These are phyloP conservation scores for Mycena kentingensis DNA, from an alignment of 768 basidiomycete genomes.

Conservation along the genomic window DNA sequence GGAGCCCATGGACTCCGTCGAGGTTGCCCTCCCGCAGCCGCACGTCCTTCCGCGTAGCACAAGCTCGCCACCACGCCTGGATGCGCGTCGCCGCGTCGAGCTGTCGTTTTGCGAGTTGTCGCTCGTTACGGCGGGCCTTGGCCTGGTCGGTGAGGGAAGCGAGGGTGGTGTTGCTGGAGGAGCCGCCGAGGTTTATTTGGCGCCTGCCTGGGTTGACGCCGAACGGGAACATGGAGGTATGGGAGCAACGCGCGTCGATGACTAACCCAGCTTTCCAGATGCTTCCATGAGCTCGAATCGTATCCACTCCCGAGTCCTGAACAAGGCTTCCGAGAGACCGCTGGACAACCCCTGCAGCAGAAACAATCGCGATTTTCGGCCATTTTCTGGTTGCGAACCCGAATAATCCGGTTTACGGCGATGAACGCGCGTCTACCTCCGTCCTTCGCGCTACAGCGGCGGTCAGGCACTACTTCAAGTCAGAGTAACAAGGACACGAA, in stretches of 20 bases:
- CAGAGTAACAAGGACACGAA: no score
- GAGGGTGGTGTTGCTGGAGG: conserved; percentile 51
- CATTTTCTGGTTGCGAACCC: no score
- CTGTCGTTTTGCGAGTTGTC: conserved; percentile 54
- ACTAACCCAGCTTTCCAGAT: neutral
- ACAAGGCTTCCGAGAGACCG: no score
- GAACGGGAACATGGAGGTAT: conserved; percentile 39
- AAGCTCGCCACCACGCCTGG: conserved; percentile 73
- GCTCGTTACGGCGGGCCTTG: conserved; percentile 58
- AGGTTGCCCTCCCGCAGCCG: conserved; percentile 54
- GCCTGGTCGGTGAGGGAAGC: conserved; percentile 63
- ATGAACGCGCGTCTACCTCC: no score
- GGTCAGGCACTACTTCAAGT: no score
- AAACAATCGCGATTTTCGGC: no score
- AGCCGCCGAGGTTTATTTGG: conserved; percentile 78
- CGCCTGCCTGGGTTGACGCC: conserved; percentile 58
- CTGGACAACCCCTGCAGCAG: no score
- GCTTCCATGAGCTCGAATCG: no score
- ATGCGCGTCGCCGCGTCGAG: conserved; percentile 61
- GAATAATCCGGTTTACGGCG: no score
- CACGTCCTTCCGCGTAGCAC: conserved; percentile 40
- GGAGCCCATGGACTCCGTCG: conserved; percentile 54
- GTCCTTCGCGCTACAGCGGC: no score
- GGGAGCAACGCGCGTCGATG: neutral
- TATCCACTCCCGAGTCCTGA: no score